Evolutionary conservation across 164 flowering plant species (phyloP).

Genomic region (Brasenia schreberi): DNA sequence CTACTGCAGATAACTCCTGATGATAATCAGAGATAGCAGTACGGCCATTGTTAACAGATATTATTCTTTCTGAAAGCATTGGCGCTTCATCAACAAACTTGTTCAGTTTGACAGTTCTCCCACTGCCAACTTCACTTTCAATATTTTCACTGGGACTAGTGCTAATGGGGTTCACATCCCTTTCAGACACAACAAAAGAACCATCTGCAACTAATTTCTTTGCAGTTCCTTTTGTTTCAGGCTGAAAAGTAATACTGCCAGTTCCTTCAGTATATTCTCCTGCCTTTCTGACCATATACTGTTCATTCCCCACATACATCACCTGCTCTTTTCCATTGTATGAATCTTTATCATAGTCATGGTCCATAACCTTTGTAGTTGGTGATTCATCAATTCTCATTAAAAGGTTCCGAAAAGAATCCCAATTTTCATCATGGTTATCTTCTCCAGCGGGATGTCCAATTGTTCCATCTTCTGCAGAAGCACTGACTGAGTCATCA

Average conservation of each 20-base stretch:
- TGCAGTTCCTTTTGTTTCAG: slow-evolving; percentile 22
- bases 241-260: slow-evolving; percentile 13
- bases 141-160: slow-evolving; percentile 17
- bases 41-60: slow-evolving; percentile 9
- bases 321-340: neutral
- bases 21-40: slow-evolving; percentile 20
- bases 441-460: slow-evolving; percentile 18
- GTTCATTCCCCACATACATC: neutral
- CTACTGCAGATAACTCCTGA: slow-evolving; percentile 21
- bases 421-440: slow-evolving; percentile 44
- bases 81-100: slow-evolving; percentile 32
- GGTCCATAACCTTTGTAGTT: slow-evolving; percentile 9
- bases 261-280: slow-evolving; percentile 9
- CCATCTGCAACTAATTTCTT: slow-evolving; percentile 29
- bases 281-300: slow-evolving; percentile 3
- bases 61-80: slow-evolving; percentile 29
- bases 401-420: slow-evolving; percentile 64
- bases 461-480: slow-evolving; percentile 8
- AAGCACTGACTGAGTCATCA: slow-evolving; percentile 14
- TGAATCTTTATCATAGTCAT: neutral
- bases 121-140: slow-evolving; percentile 20
- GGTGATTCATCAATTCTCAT: slow-evolving; percentile 37
- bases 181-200: slow-evolving; percentile 32
- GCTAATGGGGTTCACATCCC: slow-evolving; percentile 19
- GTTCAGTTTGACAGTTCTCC: slow-evolving; percentile 19